phyloP scores from a whole-genome alignment of 768 basidiomycete genomes.

The Pholiota conissans region DNA sequence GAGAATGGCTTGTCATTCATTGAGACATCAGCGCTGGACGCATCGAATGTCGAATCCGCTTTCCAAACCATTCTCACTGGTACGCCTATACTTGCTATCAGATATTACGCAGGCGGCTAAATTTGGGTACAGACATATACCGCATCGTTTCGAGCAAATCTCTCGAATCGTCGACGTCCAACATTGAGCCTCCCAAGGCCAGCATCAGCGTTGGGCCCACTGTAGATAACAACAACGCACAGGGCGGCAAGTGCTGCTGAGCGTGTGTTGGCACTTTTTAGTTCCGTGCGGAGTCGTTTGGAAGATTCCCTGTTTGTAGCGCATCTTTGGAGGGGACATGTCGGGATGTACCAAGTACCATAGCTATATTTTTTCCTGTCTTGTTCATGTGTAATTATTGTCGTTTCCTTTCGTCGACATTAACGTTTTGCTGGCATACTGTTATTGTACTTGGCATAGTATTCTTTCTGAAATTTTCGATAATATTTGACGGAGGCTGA shows the following conservation, averaged over 20 bases:
- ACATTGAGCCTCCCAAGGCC: constrained; percentile 79
- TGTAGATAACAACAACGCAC: constrained; percentile 57
- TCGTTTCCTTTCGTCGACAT: constrained; percentile 7
- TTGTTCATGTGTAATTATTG: constrained; percentile 20
- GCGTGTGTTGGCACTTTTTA: not conserved
- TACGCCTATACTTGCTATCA: constrained; percentile 33
- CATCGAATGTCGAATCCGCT: constrained; percentile 95
- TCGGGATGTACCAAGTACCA: constrained; percentile 22
- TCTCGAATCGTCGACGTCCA: constrained; percentile 80
- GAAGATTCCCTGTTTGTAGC: constrained; percentile 9
- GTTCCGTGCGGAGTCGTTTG: constrained; percentile 1
- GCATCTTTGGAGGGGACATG: constrained; percentile 19
- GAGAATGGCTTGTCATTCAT: constrained; percentile 95
- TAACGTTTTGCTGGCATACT: not conserved
- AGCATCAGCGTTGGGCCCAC: constrained; percentile 85
- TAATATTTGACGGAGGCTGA: not conserved
- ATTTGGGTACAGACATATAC: constrained; percentile 81
- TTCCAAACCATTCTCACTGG: constrained; percentile 97
- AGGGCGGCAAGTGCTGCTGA: constrained; percentile 67
- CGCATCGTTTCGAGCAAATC: constrained; percentile 95
- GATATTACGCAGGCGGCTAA: not conserved
- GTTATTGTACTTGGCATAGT: not conserved
- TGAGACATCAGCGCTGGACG: constrained; percentile 99
- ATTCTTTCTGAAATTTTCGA: not conserved
- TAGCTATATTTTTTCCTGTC: constrained; percentile 20